A percentile compares a stretch with the other conserved stretches of the same genome.
phyloP scores from a whole-genome alignment of 306 rosid genomes.

The Vicia faba region DNA sequence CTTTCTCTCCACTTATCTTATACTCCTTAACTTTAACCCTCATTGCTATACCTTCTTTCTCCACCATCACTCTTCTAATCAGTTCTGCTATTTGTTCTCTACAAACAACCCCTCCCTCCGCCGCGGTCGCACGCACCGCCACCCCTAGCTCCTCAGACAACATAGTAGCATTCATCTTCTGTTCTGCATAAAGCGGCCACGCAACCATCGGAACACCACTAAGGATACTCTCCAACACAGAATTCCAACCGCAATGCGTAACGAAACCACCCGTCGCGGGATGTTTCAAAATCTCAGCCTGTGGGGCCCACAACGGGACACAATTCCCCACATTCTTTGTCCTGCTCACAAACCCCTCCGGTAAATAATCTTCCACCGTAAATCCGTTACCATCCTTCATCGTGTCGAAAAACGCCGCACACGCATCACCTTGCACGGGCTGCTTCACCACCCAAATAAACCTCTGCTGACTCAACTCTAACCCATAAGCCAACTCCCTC shows the following conservation, averaged over 20 bases:
- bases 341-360: slow-evolving; percentile 52
- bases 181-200: slow-evolving; percentile 78
- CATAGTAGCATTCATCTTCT: slow-evolving; percentile 56
- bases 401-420: slow-evolving; percentile 38
- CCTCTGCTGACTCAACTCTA: slow-evolving; percentile 67
- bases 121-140: slow-evolving; percentile 37
- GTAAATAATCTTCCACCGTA: slow-evolving; percentile 31
- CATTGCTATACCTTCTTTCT: slow-evolving; percentile 31
- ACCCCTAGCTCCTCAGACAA: slow-evolving; percentile 53
- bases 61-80: slow-evolving; percentile 56
- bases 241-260: slow-evolving; percentile 57
- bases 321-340: slow-evolving; percentile 38
- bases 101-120: slow-evolving; percentile 36
- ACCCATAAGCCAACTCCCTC: slow-evolving; percentile 66
- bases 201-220: slow-evolving; percentile 59
- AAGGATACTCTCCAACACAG: slow-evolving; percentile 52
- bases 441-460: slow-evolving; percentile 77
- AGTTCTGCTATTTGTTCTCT: slow-evolving; percentile 44
- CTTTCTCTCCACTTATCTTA: slow-evolving; percentile 38
- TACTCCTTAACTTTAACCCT: slow-evolving; percentile 35
- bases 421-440: slow-evolving; percentile 24
- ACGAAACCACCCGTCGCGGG: slow-evolving; percentile 54
- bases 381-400: not conserved
- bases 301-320: slow-evolving; percentile 59
- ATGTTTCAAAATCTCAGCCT: slow-evolving; percentile 52